These are phyloP conservation scores for Rugonectria rugulosa DNA, from an alignment of 2,329 filamentous ascomycete genomes.

Conservation along the genomic window DNA sequence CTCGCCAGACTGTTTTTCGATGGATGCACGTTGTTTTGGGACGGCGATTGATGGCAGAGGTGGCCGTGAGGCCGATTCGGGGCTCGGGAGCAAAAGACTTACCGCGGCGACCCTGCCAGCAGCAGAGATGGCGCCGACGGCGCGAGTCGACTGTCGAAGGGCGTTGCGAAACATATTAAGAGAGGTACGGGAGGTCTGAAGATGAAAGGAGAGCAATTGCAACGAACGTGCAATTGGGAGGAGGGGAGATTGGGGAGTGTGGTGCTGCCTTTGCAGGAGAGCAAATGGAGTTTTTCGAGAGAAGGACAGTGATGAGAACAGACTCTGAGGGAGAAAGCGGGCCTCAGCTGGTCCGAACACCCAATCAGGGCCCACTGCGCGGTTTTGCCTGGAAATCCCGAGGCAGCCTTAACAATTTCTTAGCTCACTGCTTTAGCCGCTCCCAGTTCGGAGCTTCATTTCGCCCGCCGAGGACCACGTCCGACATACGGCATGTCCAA, in stretches of 20 bases:
- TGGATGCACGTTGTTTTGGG: constrained; percentile 46
- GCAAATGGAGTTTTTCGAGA: constrained; percentile 56
- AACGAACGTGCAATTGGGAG: constrained; percentile 66
- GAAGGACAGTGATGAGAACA: constrained; percentile 50
- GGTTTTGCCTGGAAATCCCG: constrained; percentile 51
- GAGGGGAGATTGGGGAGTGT: constrained; percentile 65
- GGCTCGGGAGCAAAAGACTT: constrained; percentile 65
- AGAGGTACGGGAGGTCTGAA: constrained; percentile 61
- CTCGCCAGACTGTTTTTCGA: constrained; percentile 40
- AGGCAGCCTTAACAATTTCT: constrained; percentile 49
- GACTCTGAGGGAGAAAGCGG: constrained; percentile 52
- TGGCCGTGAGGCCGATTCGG: constrained; percentile 54
- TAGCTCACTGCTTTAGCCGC: constrained; percentile 33
- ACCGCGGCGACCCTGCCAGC: constrained; percentile 91
- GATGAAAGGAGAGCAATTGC: constrained; percentile 68
- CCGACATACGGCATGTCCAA: constrained; percentile 17
- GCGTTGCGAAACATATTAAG: constrained; percentile 95
- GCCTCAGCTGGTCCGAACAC: constrained; percentile 40
- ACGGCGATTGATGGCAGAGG: constrained; percentile 45
- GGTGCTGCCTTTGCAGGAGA: constrained; percentile 57
- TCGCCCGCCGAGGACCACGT: constrained; percentile 30
- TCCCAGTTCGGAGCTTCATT: constrained; percentile 37
- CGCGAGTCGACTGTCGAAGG: constrained; percentile 95
- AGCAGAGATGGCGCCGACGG: constrained; percentile 92
- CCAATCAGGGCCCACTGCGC: constrained; percentile 48